phyloP scores from a whole-genome alignment of 2,329 filamentous ascomycete genomes.

The Calonectria honghensis region DNA sequence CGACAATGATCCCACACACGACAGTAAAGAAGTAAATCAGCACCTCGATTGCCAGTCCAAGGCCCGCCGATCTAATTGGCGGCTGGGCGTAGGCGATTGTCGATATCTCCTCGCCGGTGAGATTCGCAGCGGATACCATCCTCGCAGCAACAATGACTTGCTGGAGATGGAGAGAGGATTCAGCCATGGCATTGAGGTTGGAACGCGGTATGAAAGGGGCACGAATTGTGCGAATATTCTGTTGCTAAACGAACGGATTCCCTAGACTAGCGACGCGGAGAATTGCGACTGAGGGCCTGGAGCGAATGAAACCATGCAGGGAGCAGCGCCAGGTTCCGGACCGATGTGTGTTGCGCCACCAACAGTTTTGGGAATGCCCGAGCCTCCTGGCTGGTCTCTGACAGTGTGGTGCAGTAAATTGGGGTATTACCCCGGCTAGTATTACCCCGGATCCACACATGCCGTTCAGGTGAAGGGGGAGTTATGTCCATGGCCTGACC shows the following conservation, averaged over 20 bases:
- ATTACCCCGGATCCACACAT: conserved; percentile 17
- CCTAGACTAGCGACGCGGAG: not conserved
- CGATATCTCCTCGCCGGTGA: conserved; percentile 38
- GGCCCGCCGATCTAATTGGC: conserved; percentile 27
- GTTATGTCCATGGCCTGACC: not conserved
- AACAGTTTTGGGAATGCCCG: not conserved
- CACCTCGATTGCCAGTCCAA: conserved; percentile 34
- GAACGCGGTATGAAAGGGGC: conserved; percentile 9
- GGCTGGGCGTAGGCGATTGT: conserved; percentile 34
- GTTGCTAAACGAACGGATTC: conserved; percentile 6
- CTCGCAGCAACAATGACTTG: conserved; percentile 15
- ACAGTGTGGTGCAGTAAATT: not conserved
- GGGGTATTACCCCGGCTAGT: not conserved
- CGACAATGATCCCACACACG: conserved; percentile 30
- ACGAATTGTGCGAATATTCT: conserved; percentile 4
- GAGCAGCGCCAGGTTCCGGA: not conserved
- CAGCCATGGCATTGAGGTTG: not conserved
- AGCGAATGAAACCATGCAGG: conserved; percentile 15
- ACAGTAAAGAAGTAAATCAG: conserved; percentile 37
- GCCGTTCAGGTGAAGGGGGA: not conserved
- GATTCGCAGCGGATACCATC: conserved; percentile 33
- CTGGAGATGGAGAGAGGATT: not conserved
- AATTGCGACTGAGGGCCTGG: not conserved
- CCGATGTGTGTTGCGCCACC: not conserved
- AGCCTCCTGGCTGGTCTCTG: conserved; percentile 1